These are phyloP conservation scores for Primulina tabacum DNA, from an alignment of 257 asterid genomes.

Conservation along the genomic window DNA sequence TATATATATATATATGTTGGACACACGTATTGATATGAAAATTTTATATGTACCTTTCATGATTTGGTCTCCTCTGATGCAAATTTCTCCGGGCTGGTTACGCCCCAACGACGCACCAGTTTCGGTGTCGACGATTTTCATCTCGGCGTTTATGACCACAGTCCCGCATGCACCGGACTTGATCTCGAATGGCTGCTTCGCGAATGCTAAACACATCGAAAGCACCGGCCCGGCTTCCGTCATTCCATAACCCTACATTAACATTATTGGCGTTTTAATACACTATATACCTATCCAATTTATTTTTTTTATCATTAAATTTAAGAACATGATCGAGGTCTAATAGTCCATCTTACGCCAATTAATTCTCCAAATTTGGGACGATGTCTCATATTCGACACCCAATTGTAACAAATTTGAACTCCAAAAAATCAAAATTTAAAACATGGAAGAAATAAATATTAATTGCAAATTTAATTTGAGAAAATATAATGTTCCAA, in stretches of 20 bases:
- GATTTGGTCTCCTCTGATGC: constrained; percentile 86
- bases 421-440: no score
- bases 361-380: no score
- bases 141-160: constrained; percentile 83
- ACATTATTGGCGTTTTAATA: no score
- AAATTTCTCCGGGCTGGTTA: constrained; percentile 80
- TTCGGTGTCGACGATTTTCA: constrained; percentile 74
- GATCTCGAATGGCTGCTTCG: constrained; percentile 69
- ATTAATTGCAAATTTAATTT: no score
- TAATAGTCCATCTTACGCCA: no score
- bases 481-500: no score
- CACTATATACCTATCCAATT: no score
- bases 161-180: constrained; percentile 95
- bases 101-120: constrained; percentile 63
- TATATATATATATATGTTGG: no score
- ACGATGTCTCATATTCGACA: neutral
- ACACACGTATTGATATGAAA: neutral
- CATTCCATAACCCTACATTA: constrained; percentile 86
- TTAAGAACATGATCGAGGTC: no score
- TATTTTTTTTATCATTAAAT: no score
- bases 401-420: no score
- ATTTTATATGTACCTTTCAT: constrained; percentile 62
- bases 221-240: constrained; percentile 94
- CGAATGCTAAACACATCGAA: constrained; percentile 89
- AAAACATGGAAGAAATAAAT: no score